Evolutionary conservation across 1,284 basidiomycete species (phyloP).

Genomic region (Naganishia cerealis): DNA sequence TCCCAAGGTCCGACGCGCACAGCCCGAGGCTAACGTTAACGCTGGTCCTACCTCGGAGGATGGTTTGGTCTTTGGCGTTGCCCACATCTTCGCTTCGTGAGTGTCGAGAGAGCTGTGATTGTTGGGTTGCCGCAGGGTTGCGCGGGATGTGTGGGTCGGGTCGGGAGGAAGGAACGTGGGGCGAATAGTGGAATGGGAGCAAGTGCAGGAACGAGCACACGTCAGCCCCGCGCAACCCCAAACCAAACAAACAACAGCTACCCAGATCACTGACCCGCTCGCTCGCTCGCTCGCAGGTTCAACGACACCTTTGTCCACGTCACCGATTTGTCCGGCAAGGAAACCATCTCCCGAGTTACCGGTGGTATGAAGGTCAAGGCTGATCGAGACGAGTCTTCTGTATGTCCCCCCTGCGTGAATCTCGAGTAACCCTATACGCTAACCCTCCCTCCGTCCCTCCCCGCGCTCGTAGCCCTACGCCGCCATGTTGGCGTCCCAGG

Average conservation of each 20-base stretch:
- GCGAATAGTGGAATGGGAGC: neutral
- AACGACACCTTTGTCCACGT: conserved; percentile 99
- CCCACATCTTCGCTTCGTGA: conserved; percentile 87
- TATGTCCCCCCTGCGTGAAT: conserved; percentile 35
- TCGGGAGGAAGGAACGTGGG: neutral
- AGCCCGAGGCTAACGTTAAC: conserved; percentile 79
- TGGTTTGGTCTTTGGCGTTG: conserved; percentile 92
- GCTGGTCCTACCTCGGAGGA: conserved; percentile 93
- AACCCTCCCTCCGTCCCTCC: neutral
- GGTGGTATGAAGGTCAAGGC: conserved; percentile 99
- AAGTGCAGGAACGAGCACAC: neutral
- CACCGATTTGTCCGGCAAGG: conserved; percentile 97
- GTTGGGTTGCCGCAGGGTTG: neutral
- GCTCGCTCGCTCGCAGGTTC: conserved; percentile 60
- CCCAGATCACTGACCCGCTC: neutral
- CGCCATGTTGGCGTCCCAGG: conserved; percentile 98
- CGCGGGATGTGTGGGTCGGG: neutral
- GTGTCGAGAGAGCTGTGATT: too few species aligned
- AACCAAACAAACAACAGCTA: neutral
- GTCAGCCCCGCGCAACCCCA: neutral
- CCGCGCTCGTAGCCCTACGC: conserved; percentile 71
- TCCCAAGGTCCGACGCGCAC: conserved; percentile 60
- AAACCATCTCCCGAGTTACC: conserved; percentile 97
- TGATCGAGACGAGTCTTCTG: conserved; percentile 97
- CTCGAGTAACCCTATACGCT: neutral